Evolutionary conservation across 768 basidiomycete genomes (phyloP).

Genomic region (Suillus occidentalis): DNA sequence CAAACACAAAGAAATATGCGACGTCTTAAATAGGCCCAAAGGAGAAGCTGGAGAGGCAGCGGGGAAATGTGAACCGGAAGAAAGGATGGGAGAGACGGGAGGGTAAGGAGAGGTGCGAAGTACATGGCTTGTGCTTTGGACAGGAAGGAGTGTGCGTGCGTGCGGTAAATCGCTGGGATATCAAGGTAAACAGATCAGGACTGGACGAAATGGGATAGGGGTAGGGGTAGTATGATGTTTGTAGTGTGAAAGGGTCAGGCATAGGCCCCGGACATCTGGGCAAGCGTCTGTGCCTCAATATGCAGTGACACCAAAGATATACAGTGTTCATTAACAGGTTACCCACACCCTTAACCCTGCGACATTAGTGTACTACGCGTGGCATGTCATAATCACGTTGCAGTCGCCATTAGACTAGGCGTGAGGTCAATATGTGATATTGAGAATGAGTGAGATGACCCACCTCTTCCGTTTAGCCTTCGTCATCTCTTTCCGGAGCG

Average conservation of each 20-base stretch:
- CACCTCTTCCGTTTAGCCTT: constrained; percentile 98
- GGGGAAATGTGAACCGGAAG: constrained; percentile 14
- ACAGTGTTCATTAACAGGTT: constrained; percentile 2
- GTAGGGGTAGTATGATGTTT: constrained; percentile 18
- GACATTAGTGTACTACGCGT: not conserved
- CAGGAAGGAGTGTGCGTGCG: constrained; percentile 25
- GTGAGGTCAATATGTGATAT: constrained; percentile 6
- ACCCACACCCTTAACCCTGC: constrained; percentile 6
- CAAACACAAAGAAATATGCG: constrained; percentile 37
- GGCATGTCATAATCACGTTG: constrained; percentile 21
- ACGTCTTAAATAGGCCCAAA: constrained; percentile 33
- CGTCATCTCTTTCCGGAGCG: constrained; percentile 96
- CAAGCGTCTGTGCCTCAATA: not conserved
- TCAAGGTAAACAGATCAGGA: constrained; percentile 29
- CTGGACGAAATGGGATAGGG: constrained; percentile 23
- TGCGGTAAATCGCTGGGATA: constrained; percentile 22
- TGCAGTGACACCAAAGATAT: not conserved
- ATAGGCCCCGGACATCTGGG: constrained; percentile 24
- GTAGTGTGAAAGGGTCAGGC: constrained; percentile 27
- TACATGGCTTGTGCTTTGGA: constrained; percentile 33
- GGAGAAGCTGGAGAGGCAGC: constrained; percentile 21
- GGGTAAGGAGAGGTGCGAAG: constrained; percentile 29
- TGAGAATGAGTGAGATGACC: not conserved
- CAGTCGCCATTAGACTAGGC: constrained; percentile 34
- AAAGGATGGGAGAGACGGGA: constrained; percentile 14